Conservation (phyloP, 2,329 filamentous ascomycete genomes). For the Basipetospora chlamydospora region DNA sequence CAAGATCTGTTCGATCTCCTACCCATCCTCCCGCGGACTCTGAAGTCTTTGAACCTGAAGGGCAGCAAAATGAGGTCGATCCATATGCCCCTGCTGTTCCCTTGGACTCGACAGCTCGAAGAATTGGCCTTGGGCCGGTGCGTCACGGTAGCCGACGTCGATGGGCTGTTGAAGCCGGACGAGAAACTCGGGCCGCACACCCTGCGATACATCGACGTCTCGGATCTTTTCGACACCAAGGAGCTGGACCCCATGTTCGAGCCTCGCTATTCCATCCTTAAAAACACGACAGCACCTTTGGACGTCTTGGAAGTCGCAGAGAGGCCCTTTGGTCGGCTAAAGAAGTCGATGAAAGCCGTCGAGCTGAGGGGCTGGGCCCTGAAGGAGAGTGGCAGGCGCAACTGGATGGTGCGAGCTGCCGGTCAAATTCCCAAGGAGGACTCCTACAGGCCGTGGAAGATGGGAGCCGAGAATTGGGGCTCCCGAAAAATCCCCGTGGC, state of each 20-base stretch:
- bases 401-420: conserved; percentile 46
- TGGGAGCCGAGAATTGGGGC: conserved; percentile 73
- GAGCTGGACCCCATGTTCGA: conserved; percentile 39
- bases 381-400: conserved; percentile 50
- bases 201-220: conserved; percentile 64
- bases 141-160: conserved; percentile 50
- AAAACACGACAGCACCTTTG: conserved; percentile 47
- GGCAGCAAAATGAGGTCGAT: conserved; percentile 54
- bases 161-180: conserved; percentile 44
- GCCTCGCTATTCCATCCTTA: conserved; percentile 40
- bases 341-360: conserved; percentile 47
- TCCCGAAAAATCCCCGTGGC: conserved; percentile 88
- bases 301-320: conserved; percentile 64
- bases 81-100: conserved; percentile 49
- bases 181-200: conserved; percentile 31
- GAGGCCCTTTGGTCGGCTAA: conserved; percentile 49
- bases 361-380: conserved; percentile 53
- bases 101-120: conserved; percentile 54
- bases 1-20: conserved; percentile 52
- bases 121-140: conserved; percentile 61
- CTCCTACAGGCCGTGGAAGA: conserved; percentile 59
- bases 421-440: conserved; percentile 17
- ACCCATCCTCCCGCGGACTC: conserved; percentile 46
- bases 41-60: conserved; percentile 62
- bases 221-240: conserved; percentile 28